Evolutionary conservation across 306 rosid species (phyloP).

Genomic region (Vachellia pachyceras): DNA sequence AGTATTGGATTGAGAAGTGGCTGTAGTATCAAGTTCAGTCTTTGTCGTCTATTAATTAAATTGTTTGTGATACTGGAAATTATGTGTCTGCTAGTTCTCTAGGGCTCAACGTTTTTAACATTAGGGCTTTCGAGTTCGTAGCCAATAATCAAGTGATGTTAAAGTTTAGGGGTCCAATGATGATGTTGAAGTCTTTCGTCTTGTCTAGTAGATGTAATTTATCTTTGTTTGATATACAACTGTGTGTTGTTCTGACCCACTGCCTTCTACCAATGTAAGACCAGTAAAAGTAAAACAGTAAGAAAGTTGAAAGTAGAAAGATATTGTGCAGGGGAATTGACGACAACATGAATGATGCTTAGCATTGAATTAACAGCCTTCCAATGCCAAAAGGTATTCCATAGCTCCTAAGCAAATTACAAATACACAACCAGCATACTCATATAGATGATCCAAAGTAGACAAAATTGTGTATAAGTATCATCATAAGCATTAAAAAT

Average conservation of each 20-base stretch:
- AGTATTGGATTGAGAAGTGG: conserved; percentile 29
- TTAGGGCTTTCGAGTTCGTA: conserved; percentile 13
- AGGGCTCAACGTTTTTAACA: conserved; percentile 14
- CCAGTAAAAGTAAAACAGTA: not conserved
- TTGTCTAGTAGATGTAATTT: not conserved
- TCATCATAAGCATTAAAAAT: conserved; percentile 46
- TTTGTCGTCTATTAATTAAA: conserved; percentile 2
- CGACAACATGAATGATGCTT: not conserved
- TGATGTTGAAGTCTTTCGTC: not conserved
- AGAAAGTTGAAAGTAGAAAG: not conserved
- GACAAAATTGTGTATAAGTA: not conserved
- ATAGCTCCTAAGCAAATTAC: not conserved
- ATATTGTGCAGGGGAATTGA: not conserved
- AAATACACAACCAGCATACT: not conserved
- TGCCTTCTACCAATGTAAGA: conserved; percentile 5
- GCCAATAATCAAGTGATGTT: conserved; percentile 37
- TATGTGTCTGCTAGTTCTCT: conserved; percentile 22
- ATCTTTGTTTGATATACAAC: not conserved
- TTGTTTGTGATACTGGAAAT: not conserved
- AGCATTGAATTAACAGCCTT: not conserved
- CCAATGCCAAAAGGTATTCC: not conserved
- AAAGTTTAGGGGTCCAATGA: conserved; percentile 12
- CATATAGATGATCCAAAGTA: not conserved
- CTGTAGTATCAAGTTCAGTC: not conserved
- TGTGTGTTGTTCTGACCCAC: not conserved